Percentiles rank a stretch among this genome's conserved stretches.
These are phyloP conservation scores for Aspergillus transmontanensis DNA, from an alignment of 2,329 filamentous ascomycete genomes.

Conservation along the genomic window DNA sequence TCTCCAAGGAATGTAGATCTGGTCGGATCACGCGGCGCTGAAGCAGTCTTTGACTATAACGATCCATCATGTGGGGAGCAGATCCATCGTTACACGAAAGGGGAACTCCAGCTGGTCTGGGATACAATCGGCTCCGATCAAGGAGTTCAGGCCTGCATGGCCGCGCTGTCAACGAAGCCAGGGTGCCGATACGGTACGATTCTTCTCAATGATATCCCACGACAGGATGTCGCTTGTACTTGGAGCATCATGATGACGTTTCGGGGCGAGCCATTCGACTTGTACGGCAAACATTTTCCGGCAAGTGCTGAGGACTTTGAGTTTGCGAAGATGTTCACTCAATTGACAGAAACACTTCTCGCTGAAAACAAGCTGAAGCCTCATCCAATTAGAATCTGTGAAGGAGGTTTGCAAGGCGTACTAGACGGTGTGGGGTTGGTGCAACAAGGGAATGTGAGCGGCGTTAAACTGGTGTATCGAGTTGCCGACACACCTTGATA, in stretches of 20 bases:
- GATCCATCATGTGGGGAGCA: not conserved
- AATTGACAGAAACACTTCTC: not conserved
- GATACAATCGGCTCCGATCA: not conserved
- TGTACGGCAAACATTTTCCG: not conserved
- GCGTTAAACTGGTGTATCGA: not conserved
- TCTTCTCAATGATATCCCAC: not conserved
- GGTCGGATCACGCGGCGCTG: constrained; percentile 13
- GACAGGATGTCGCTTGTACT: not conserved
- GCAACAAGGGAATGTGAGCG: not conserved
- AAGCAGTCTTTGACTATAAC: constrained; percentile 16
- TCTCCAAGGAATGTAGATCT: constrained; percentile 13
- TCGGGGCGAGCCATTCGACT: not conserved
- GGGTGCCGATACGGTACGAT: not conserved
- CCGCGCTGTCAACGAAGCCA: not conserved
- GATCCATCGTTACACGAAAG: not conserved
- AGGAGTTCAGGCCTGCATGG: not conserved
- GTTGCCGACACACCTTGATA: not conserved
- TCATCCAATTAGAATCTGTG: not conserved
- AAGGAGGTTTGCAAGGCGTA: not conserved
- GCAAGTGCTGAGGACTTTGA: not conserved
- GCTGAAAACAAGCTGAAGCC: not conserved
- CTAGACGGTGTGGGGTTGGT: not conserved
- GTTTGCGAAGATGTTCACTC: not conserved
- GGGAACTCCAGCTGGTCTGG: not conserved
- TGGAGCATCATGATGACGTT: not conserved